A percentile compares a stretch with the other conserved stretches of the same genome.
Conservation (phyloP, 2,329 filamentous ascomycete species). For the Diaporthe humulicola region DNA sequence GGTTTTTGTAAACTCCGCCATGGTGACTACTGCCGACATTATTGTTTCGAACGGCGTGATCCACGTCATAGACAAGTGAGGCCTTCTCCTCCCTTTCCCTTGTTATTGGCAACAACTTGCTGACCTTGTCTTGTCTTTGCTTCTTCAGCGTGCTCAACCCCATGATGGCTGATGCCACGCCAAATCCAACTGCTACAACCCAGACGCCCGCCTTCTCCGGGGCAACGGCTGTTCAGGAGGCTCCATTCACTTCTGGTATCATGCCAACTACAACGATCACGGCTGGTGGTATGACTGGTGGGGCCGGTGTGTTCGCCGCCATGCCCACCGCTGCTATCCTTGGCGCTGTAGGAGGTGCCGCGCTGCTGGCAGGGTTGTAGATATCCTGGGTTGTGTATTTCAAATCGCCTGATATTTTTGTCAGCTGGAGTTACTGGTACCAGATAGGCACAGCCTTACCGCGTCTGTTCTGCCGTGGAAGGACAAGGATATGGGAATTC, state of each 20-base stretch:
- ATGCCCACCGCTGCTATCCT: conserved; percentile 43
- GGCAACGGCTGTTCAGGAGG: conserved; percentile 41
- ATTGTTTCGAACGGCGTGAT: conserved; percentile 67
- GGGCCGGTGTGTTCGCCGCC: conserved; percentile 37
- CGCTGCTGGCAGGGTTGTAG: conserved; percentile 35
- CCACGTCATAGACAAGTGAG: conserved; percentile 52
- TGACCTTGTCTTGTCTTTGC: conserved; percentile 43
- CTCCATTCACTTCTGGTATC: conserved; percentile 48
- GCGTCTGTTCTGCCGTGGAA: neutral
- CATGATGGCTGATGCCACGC: conserved; percentile 45
- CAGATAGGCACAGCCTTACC: neutral
- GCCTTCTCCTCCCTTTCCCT: conserved; percentile 48
- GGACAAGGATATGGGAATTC: neutral
- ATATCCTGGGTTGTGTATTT: neutral
- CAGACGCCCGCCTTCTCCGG: conserved; percentile 50
- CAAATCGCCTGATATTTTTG: neutral
- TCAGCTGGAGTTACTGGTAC: neutral
- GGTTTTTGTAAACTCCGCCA: conserved; percentile 54
- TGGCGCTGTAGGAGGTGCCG: conserved; percentile 40
- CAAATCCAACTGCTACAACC: conserved; percentile 47
- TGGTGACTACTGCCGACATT: conserved; percentile 62
- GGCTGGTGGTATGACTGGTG: conserved; percentile 42
- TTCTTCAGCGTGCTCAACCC: conserved; percentile 55
- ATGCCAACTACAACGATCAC: conserved; percentile 46
- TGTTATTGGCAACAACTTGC: conserved; percentile 33